These are phyloP conservation scores for Elaeis guineensis DNA, from an alignment of 176 grass and related monocot genomes.

Conservation along the genomic window DNA sequence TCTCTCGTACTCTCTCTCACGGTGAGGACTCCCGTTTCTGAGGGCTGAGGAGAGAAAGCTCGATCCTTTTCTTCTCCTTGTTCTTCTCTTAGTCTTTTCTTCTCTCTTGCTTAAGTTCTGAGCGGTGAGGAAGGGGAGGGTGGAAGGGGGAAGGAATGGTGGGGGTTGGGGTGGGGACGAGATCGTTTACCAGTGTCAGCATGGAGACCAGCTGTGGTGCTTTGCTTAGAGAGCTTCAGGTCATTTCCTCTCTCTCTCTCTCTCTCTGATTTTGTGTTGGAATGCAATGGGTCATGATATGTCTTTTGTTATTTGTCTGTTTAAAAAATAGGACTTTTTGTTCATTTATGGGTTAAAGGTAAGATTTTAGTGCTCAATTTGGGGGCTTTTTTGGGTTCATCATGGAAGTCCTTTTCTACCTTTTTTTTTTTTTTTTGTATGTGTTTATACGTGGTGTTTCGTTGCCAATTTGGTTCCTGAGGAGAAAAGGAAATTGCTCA, in stretches of 20 bases:
- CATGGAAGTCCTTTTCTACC: too few species aligned
- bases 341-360: too few species aligned
- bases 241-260: conserved; percentile 27
- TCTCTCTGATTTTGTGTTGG: background rate
- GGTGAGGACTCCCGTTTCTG: background rate
- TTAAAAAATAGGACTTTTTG: too few species aligned
- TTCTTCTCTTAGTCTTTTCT: background rate
- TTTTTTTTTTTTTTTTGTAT: too few species aligned
- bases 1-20: too few species aligned
- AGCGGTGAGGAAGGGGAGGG: background rate
- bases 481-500: too few species aligned
- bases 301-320: background rate
- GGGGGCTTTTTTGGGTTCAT: too few species aligned
- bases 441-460: too few species aligned
- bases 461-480: too few species aligned
- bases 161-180: background rate
- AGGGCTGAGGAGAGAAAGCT: background rate
- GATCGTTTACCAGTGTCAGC: conserved; percentile 13
- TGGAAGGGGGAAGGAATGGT: conserved; percentile 2
- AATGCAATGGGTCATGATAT: too few species aligned
- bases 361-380: too few species aligned
- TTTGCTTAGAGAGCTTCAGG: conserved; percentile 95
- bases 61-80: background rate
- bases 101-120: background rate
- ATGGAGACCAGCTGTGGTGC: conserved; percentile 57